Conservation (phyloP, 2,329 filamentous ascomycete genomes). For the Fragosphaeria purpurea region DNA sequence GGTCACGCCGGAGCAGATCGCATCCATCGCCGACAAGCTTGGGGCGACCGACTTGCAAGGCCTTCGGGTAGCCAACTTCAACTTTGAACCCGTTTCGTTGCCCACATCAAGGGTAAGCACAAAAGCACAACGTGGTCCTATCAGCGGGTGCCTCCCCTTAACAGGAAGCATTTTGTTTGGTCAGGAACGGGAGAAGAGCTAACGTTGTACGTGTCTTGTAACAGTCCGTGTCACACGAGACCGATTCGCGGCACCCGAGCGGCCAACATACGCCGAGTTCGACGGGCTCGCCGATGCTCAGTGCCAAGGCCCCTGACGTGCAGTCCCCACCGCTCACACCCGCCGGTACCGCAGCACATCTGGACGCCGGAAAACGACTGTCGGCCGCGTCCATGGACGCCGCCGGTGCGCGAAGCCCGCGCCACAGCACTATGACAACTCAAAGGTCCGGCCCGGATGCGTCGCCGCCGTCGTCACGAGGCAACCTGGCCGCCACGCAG, state of each 20-base stretch:
- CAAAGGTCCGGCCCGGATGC: constrained; percentile 54
- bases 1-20: constrained; percentile 53
- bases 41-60: constrained; percentile 71
- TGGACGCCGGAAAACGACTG: constrained; percentile 25
- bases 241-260: constrained; percentile 49
- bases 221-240: constrained; percentile 40
- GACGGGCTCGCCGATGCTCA: constrained; percentile 55
- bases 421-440: constrained; percentile 47
- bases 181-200: not conserved
- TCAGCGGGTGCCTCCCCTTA: not conserved
- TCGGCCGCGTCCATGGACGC: constrained; percentile 12
- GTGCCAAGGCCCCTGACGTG: constrained; percentile 59
- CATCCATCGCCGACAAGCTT: constrained; percentile 55
- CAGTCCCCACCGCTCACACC: constrained; percentile 87
- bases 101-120: constrained; percentile 68
- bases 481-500: constrained; percentile 23
- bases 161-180: not conserved
- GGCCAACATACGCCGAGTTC: constrained; percentile 55
- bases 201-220: not conserved
- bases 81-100: constrained; percentile 83
- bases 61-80: constrained; percentile 72
- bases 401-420: constrained; percentile 12
- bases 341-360: constrained; percentile 53
- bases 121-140: not conserved
- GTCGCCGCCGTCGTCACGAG: constrained; percentile 30